A percentile compares a stretch with the other conserved stretches of the same genome.
Evolutionary conservation across 345 rosid species (phyloP).

Genomic region (Salix viminalis): DNA sequence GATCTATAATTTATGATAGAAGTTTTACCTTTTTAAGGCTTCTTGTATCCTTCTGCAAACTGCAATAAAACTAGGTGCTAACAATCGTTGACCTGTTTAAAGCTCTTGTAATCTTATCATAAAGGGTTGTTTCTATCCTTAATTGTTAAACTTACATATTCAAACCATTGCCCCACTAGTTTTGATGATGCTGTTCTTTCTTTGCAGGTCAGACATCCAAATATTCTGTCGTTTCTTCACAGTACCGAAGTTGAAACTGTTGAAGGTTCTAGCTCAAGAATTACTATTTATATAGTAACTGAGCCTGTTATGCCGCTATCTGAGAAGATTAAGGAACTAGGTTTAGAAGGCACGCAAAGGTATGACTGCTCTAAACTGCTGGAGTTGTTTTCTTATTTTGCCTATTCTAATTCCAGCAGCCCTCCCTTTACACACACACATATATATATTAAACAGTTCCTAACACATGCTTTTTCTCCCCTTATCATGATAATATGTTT

Average conservation of each 20-base stretch:
- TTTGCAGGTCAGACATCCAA: slow-evolving; percentile 93
- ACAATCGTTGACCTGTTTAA: background rate
- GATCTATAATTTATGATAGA: background rate
- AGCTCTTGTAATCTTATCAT: background rate
- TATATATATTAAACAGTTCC: background rate
- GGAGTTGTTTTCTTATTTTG: background rate
- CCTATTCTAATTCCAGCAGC: background rate
- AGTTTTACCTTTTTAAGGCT: background rate
- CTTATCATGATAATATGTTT: background rate
- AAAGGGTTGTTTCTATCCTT: background rate
- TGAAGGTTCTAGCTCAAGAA: slow-evolving; percentile 65
- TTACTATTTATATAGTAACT: slow-evolving; percentile 86
- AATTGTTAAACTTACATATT: background rate
- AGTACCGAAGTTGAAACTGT: slow-evolving; percentile 84
- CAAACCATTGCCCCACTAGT: background rate
- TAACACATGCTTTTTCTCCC: background rate
- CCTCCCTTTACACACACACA: background rate
- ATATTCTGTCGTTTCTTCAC: slow-evolving; percentile 83
- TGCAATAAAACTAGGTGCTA: background rate
- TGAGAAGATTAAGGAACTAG: slow-evolving; percentile 94
- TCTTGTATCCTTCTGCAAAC: background rate
- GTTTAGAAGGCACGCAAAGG: slow-evolving; percentile 88
- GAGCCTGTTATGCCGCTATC: slow-evolving; percentile 96
- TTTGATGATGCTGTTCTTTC: slow-evolving; percentile 5
- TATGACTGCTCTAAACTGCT: slow-evolving; percentile 20